Evolutionary conservation across 495 filamentous ascomycete genomes (phyloP).

Genomic region (Penicillium longicatenatum): DNA sequence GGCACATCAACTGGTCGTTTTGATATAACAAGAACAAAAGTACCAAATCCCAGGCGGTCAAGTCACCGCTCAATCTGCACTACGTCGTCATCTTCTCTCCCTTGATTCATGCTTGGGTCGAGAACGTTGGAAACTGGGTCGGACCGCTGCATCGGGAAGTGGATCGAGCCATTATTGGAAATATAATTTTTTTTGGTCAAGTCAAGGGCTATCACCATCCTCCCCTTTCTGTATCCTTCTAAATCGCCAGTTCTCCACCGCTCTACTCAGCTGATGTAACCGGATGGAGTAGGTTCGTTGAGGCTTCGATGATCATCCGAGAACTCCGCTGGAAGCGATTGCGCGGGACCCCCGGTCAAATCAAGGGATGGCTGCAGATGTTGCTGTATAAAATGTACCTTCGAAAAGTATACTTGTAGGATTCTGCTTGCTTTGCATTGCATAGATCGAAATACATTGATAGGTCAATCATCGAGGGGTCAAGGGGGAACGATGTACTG

Average conservation of each 20-base stretch:
- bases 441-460: neutral
- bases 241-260: conserved; percentile 17
- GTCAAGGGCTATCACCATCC: neutral
- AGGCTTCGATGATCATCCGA: conserved; percentile 27
- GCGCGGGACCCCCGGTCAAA: neutral
- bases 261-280: conserved; percentile 16
- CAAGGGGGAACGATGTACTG: neutral
- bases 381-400: conserved; percentile 1
- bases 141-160: conserved; percentile 39
- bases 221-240: neutral
- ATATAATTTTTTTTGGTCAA: conserved; percentile 7
- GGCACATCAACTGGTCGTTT: conserved; percentile 17
- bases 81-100: conserved; percentile 13
- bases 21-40: neutral
- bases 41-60: conserved; percentile 22
- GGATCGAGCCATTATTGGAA: conserved; percentile 21
- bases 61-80: conserved; percentile 27
- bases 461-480: conserved; percentile 5
- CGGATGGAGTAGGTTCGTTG: conserved; percentile 15
- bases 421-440: neutral
- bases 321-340: conserved; percentile 11
- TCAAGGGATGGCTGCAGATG: conserved; percentile 1
- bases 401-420: neutral
- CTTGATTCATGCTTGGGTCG: conserved; percentile 27
- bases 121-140: conserved; percentile 34